These are phyloP conservation scores for Selaginella moellendorffii DNA, from an alignment of 75 land plant species.

Conservation along the genomic window DNA sequence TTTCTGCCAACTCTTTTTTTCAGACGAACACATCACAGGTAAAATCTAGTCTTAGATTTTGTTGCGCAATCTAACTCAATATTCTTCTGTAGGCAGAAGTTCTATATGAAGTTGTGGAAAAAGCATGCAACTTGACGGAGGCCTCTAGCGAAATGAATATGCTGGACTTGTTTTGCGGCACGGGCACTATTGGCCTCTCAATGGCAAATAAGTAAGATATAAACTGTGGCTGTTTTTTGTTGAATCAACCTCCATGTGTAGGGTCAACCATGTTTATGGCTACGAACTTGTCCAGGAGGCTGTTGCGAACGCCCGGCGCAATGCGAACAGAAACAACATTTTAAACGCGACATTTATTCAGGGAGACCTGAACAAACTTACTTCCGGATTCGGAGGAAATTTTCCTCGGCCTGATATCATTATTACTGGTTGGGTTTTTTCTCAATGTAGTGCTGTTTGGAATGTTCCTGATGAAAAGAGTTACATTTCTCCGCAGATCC, in stretches of 20 bases:
- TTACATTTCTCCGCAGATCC: slow-evolving; percentile 49
- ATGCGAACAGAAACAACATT: slow-evolving; percentile 71
- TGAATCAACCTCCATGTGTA: slow-evolving; percentile 10
- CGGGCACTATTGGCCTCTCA: slow-evolving; percentile 88
- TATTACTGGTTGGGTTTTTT: slow-evolving; percentile 51
- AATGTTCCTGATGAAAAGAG: no score
- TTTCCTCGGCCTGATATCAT: slow-evolving; percentile 77
- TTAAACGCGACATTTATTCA: slow-evolving; percentile 79
- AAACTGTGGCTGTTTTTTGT: not conserved
- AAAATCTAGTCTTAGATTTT: not conserved
- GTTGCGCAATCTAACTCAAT: not conserved
- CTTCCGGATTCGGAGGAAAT: slow-evolving; percentile 47
- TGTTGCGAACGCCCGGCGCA: slow-evolving; percentile 60
- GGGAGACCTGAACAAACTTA: slow-evolving; percentile 88
- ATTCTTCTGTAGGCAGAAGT: slow-evolving; percentile 60
- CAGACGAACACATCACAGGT: slow-evolving; percentile 91
- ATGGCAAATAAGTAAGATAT: slow-evolving; percentile 56
- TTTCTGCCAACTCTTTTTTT: slow-evolving; percentile 95
- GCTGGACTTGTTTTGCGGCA: slow-evolving; percentile 93
- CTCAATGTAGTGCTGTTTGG: no score
- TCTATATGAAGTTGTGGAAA: slow-evolving; percentile 63
- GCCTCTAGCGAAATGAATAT: slow-evolving; percentile 78
- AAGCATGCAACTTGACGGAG: slow-evolving; percentile 58
- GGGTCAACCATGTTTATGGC: slow-evolving; percentile 90
- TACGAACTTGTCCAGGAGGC: slow-evolving; percentile 89